Conservation (phyloP, 2,329 filamentous ascomycete genomes). For the Penicillium sp. region DNA sequence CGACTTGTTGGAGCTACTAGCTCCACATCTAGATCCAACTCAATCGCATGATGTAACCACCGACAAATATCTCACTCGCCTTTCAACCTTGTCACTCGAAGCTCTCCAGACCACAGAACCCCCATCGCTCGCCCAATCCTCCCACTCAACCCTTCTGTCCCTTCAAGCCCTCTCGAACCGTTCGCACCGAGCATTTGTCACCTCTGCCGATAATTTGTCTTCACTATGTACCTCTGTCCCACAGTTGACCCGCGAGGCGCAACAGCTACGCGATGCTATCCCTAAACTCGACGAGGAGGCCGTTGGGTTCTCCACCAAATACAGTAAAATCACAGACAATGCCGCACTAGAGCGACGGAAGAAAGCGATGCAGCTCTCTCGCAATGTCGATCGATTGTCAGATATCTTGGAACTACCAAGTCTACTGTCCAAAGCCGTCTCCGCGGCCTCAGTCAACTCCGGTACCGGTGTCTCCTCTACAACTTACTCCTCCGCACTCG, state of each 20-base stretch:
- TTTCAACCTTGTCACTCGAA: slow-evolving; percentile 73
- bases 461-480: slow-evolving; percentile 48
- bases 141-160: slow-evolving; percentile 76
- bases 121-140: slow-evolving; percentile 73
- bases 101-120: slow-evolving; percentile 73
- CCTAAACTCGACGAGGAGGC: slow-evolving; percentile 77
- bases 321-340: slow-evolving; percentile 70
- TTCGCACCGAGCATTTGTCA: slow-evolving; percentile 80
- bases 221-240: slow-evolving; percentile 72
- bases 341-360: slow-evolving; percentile 70
- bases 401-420: slow-evolving; percentile 89
- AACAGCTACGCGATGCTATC: slow-evolving; percentile 67
- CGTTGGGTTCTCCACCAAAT: slow-evolving; percentile 76
- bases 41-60: slow-evolving; percentile 36
- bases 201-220: slow-evolving; percentile 74
- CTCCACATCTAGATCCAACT: slow-evolving; percentile 56
- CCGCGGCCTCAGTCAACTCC: slow-evolving; percentile 42
- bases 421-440: slow-evolving; percentile 71
- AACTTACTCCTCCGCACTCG: slow-evolving; percentile 85
- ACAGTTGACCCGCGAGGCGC: slow-evolving; percentile 62
- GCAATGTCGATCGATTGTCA: slow-evolving; percentile 84
- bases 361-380: slow-evolving; percentile 74
- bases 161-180: slow-evolving; percentile 86
- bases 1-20: slow-evolving; percentile 73
- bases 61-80: slow-evolving; percentile 67